These are phyloP conservation scores for Hymenochaete sp. DNA, from an alignment of 1,284 basidiomycete species.

Conservation along the genomic window DNA sequence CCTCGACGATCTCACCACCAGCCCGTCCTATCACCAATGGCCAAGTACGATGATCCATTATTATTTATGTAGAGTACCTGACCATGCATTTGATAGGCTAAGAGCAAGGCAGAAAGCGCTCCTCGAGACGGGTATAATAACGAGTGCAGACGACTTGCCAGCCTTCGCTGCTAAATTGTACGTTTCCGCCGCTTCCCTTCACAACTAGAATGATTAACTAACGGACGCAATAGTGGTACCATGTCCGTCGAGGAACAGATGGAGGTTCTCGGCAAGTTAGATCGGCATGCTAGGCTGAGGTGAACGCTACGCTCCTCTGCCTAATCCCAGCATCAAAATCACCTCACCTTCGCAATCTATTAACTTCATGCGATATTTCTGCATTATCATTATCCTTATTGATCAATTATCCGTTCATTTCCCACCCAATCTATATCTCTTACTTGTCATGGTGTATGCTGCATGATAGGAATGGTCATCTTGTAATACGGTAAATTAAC, in stretches of 20 bases:
- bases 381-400: neutral
- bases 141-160: slow-evolving; percentile 38
- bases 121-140: slow-evolving; percentile 50
- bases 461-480: no score
- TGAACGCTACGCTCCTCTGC: no score
- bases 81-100: slow-evolving; percentile 31
- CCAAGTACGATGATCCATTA: slow-evolving; percentile 35
- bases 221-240: neutral
- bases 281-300: slow-evolving; percentile 11
- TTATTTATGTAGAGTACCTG: neutral
- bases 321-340: neutral
- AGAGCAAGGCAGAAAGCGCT: slow-evolving; percentile 46
- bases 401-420: no score
- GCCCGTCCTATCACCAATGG: slow-evolving; percentile 35
- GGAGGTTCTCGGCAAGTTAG: slow-evolving; percentile 12
- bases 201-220: neutral
- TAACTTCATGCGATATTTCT: neutral
- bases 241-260: slow-evolving; percentile 17
- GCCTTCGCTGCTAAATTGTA: slow-evolving; percentile 57
- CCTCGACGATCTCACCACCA: slow-evolving; percentile 54
- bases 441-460: no score
- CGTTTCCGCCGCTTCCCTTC: slow-evolving; percentile 21
- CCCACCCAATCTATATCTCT: no score
- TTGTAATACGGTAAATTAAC: no score
- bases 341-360: neutral